Evolutionary conservation across 1,139 yeast genomes (phyloP).

Genomic region (Protomyces pachydermus): DNA sequence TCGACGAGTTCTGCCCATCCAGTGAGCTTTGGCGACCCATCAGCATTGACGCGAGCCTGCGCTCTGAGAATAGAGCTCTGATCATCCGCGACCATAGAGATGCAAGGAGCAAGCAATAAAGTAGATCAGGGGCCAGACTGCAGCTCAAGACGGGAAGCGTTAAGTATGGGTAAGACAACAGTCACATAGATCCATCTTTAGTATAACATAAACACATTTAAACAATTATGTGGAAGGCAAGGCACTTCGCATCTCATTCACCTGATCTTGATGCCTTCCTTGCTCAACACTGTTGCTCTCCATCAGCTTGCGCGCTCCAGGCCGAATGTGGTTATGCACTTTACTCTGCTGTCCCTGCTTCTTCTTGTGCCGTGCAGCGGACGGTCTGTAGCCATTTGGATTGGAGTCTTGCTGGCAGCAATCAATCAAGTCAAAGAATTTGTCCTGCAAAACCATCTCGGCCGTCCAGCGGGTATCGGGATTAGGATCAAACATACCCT

Average conservation of each 20-base stretch:
- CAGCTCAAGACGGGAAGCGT: too few relatives aligned
- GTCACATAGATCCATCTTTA: not conserved
- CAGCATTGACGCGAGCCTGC: slow-evolving; percentile 14
- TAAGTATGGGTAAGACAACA: too few relatives aligned
- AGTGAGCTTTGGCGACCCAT: not conserved
- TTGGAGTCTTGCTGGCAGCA: slow-evolving; percentile 27
- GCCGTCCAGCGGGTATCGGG: slow-evolving; percentile 33
- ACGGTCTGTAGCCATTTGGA: slow-evolving; percentile 13
- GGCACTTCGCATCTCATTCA: not conserved
- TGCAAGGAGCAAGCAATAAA: not conserved
- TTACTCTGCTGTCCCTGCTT: slow-evolving; percentile 6
- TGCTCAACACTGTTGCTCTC: slow-evolving; percentile 27
- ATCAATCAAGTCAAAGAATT: slow-evolving; percentile 32
- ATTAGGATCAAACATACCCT: slow-evolving; percentile 35
- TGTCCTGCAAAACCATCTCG: slow-evolving; percentile 31
- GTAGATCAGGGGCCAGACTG: too few relatives aligned
- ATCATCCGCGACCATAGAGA: not conserved
- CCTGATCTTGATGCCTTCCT: slow-evolving; percentile 11
- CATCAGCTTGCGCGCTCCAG: slow-evolving; percentile 30
- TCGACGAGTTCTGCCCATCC: slow-evolving; percentile 5
- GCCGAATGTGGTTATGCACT: slow-evolving; percentile 26
- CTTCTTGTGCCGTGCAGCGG: slow-evolving; percentile 10
- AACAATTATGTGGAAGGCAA: not conserved
- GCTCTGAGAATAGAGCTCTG: not conserved
- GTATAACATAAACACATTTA: not conserved